Evolutionary conservation across 179 eudicot genomes (phyloP), one percentile per base, ranked within the genome.

Genomic region (Drosera spatulata): DNA sequence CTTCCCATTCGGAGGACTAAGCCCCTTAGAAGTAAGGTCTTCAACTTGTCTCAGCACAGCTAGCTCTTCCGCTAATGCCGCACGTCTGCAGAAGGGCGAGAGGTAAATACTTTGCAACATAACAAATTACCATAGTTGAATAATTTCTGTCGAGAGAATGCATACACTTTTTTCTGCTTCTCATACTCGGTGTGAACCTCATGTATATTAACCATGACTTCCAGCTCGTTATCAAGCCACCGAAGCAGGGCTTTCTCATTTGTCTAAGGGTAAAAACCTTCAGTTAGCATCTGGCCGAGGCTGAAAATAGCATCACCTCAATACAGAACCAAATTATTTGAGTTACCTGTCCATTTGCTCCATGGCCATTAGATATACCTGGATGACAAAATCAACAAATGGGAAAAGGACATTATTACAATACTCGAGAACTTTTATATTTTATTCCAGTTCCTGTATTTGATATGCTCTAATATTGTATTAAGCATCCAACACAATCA

Each of bases 131-230:
- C 45, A 53, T 41, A 59, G 41, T 50, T 46, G 50, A 33, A 64
- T 7, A 61, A 1, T 15, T 10, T 61, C 50, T 5, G 10, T 13
- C 40, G 49, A 40, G 66, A 60, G 50, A 60, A 50, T 65, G 69
- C 93, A 50, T 94, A 94, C 99, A 94, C 99, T 91, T 91, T 89
- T 59, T 87, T 87, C 73, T 94, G 99, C 75, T 91, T 91, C 78
- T 94, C 97, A 65, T 94, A 94, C 63, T 90, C 97, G n/a, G 78
- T 78, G 65, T 96, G 96, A 65, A 94, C 99, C 83, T 94, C 99
- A 78, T 94, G 95, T 76, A 94, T 95, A 69, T 94, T 87, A 57
- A 87, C 99, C 89, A 83, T 85, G 68, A 94, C 96, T 77, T 94
- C 97, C 11, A 91, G 80, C 82, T 94, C 99, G 53, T 94, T 95